A percentile compares a stretch with the other conserved stretches of the same genome.
phyloP scores from a whole-genome alignment of 805 yeast species.

The Kuraishia ogatae region DNA sequence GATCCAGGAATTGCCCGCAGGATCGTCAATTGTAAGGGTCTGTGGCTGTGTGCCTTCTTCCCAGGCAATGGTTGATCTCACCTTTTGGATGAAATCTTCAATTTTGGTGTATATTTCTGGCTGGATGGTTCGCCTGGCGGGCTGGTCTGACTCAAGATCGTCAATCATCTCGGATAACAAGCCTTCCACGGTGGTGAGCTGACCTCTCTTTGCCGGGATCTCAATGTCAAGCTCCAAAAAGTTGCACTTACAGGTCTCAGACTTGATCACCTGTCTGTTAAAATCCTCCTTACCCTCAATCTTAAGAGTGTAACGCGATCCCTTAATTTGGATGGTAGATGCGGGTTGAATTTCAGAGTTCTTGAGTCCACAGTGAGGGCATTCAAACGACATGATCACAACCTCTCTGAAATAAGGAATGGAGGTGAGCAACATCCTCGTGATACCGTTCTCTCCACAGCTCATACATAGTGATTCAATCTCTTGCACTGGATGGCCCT shows the following conservation, averaged over 20 bases:
- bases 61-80: constrained; percentile 54
- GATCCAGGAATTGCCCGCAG: constrained; percentile 96
- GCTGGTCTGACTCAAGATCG: constrained; percentile 77
- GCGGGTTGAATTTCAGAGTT: constrained; percentile 97
- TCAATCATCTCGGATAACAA: constrained; percentile 73
- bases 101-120: constrained; percentile 74
- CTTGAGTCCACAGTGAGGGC: constrained; percentile 90
- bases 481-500: constrained; percentile 94
- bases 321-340: constrained; percentile 82
- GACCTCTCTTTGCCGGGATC: constrained; percentile 93
- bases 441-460: constrained; percentile 79
- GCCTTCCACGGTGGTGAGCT: constrained; percentile 89
- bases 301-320: constrained; percentile 61
- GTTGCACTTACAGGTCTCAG: constrained; percentile 74
- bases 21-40: constrained; percentile 79
- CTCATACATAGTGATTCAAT: constrained; percentile 94
- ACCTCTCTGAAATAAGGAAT: constrained; percentile 91
- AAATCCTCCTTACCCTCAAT: constrained; percentile 66
- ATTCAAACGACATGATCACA: constrained; percentile 88
- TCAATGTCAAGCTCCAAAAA: constrained; percentile 84
- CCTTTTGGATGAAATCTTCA: constrained; percentile 54
- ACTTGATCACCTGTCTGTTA: constrained; percentile 85
- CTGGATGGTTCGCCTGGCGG: constrained; percentile 61
- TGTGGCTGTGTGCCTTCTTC: constrained; percentile 64
- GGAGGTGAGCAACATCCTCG: constrained; percentile 74